Evolutionary conservation across 208 protist species (phyloP), one percentile per base, ranked within the genome.

Genomic region (Wallacemonas sp.): DNA sequence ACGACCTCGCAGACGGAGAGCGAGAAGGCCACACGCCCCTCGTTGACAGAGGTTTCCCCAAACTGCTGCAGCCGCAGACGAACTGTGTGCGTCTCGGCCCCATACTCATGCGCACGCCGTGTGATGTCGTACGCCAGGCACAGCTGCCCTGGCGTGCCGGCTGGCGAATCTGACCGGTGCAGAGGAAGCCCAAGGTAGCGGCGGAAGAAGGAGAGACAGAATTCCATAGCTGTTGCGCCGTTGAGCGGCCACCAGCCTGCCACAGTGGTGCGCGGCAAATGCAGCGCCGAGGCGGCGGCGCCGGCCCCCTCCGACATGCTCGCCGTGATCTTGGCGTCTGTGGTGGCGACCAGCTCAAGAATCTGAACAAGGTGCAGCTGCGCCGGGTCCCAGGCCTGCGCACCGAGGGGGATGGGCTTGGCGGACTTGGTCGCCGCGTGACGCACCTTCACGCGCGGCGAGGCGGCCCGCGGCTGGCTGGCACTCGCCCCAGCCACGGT

Each of bases 131-230:
- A 59, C 14, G 52, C 3, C 29, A 59, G 26, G 31, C 52, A 42
- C 12, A 59, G 29, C 10, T 41, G 26, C 25, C 52, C 52, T 28
- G 32, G 52, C 3, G 36, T 26, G 8, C 46, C 62, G 18, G 22
- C 4, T 14, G 39, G 31, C n/a, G 52, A 44, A 1, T 59, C 67
- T 10, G 65, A 23, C 29, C 70, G 65, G n/a, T 57, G 71, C 64
- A 77, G 39, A 3, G 57, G 76, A 66, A 72, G 73, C 23, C 76
- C 76, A 29, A 82, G 71, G 65, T 82, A 82, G 55, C 76, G 70
- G 7, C 57, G 76, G 29, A 82, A 68, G 36, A 82, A 82, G 11
- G 48, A 31, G 1, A 82, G 65, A 44, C 67, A 82, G 38, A 82
- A 82, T 28, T 70, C 67, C 38, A 57, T 62, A 18, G 57, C 67